phyloP scores from a whole-genome alignment of 2,329 filamentous ascomycete species.

The Alternaria sp. region DNA sequence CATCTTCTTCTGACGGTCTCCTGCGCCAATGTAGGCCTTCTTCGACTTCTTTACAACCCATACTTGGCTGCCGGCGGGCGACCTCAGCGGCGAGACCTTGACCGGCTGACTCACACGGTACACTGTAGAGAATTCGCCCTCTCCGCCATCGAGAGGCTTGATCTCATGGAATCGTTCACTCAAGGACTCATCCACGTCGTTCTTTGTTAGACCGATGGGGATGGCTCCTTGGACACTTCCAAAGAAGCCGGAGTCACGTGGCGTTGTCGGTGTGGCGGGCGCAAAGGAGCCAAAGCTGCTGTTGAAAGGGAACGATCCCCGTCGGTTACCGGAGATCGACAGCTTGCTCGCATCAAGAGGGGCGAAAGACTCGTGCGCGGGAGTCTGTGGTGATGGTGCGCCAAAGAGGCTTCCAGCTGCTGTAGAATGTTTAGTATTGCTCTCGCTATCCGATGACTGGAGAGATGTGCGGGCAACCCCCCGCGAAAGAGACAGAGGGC shows the following conservation, averaged over 20 bases:
- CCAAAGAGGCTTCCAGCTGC: conserved; percentile 63
- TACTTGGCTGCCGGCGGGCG: conserved; percentile 55
- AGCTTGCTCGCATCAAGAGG: conserved; percentile 82
- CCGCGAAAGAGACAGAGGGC: conserved; percentile 52
- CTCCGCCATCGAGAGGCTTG: conserved; percentile 70
- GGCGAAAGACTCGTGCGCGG: conserved; percentile 70
- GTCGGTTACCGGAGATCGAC: conserved; percentile 71
- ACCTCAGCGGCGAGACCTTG: conserved; percentile 31
- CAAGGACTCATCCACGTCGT: conserved; percentile 77
- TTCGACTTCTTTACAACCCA: conserved; percentile 96
- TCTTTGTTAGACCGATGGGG: conserved; percentile 67
- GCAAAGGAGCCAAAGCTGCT: conserved; percentile 58
- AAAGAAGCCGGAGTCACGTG: conserved; percentile 64
- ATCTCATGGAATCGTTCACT: conserved; percentile 80
- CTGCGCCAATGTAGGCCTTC: conserved; percentile 76
- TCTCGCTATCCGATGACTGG: conserved; percentile 4
- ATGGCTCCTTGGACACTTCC: conserved; percentile 66
- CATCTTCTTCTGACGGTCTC: conserved; percentile 82
- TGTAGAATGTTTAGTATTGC: conserved; percentile 49
- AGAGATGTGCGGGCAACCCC: conserved; percentile 32
- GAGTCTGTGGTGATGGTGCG: conserved; percentile 77
- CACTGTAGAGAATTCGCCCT: conserved; percentile 92
- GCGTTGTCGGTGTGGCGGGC: conserved; percentile 84
- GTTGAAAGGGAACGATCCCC: conserved; percentile 48
- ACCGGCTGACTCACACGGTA: conserved; percentile 73